Conservation (phyloP, 768 basidiomycete genomes). For the Sarcomyxa edulis region DNA sequence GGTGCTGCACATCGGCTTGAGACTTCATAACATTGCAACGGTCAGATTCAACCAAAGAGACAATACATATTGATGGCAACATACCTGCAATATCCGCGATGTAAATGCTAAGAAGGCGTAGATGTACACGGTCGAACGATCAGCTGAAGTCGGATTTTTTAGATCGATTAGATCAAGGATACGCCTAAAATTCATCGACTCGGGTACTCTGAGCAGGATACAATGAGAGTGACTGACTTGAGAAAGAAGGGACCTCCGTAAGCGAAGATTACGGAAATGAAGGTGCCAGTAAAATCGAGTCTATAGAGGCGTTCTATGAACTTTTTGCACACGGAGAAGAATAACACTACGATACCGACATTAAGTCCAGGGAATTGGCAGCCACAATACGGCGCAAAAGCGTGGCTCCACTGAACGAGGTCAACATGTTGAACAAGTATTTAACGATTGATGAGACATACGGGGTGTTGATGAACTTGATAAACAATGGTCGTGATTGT, state of each 20-base stretch:
- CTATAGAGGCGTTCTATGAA: slow-evolving; percentile 18
- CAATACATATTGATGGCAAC: too few species aligned
- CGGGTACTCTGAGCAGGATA: slow-evolving; percentile 4
- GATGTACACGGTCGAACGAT: slow-evolving; percentile 60
- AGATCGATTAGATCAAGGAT: slow-evolving; percentile 56
- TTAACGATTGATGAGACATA: too few species aligned
- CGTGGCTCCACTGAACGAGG: slow-evolving; percentile 33
- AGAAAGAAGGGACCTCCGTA: slow-evolving; percentile 85
- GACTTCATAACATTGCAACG: slow-evolving; percentile 26
- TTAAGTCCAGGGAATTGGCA: slow-evolving; percentile 42
- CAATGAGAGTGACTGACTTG: slow-evolving; percentile 39
- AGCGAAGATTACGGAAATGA: slow-evolving; percentile 66
- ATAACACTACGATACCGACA: too few species aligned
- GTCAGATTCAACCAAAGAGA: not conserved
- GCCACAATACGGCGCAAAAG: slow-evolving; percentile 36
- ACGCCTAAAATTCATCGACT: too few species aligned
- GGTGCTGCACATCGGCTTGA: slow-evolving; percentile 66
- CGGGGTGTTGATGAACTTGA: slow-evolving; percentile 37
- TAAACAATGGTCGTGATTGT: slow-evolving; percentile 62
- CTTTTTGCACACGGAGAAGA: not conserved
- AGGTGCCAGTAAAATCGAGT: slow-evolving; percentile 63
- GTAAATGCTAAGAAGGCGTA: slow-evolving; percentile 75
- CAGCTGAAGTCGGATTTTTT: slow-evolving; percentile 39
- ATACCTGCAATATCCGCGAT: slow-evolving; percentile 50
- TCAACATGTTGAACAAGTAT: too few species aligned